Evolutionary conservation across 768 basidiomycete genomes (phyloP).

Genomic region (Gyrodon lividus): DNA sequence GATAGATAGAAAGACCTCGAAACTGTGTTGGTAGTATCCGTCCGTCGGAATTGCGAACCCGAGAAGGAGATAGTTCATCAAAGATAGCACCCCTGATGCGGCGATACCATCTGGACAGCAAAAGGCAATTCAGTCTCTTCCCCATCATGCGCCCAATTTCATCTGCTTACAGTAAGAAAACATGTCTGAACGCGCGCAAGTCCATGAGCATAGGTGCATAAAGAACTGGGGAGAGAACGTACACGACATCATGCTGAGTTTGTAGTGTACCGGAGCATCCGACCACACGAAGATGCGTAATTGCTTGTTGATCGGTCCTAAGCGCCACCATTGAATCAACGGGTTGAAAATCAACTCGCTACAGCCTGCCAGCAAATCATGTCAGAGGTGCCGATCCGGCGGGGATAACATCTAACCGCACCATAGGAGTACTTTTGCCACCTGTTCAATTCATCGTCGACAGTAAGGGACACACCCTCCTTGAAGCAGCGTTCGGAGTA

Average conservation of each 20-base stretch:
- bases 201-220: conserved; percentile 5
- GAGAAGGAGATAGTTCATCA: conserved; percentile 73
- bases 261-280: conserved; percentile 75
- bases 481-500: conserved; percentile 88
- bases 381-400: conserved; percentile 16
- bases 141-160: not conserved
- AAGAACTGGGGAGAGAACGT: conserved; percentile 20
- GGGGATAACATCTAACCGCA: conserved; percentile 40
- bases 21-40: conserved; percentile 73
- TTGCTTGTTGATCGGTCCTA: conserved; percentile 84
- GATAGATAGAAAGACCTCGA: conserved; percentile 77
- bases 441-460: conserved; percentile 89
- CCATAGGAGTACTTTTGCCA: conserved; percentile 92
- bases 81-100: conserved; percentile 55
- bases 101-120: conserved; percentile 53
- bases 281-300: conserved; percentile 80
- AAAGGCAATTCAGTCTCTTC: not conserved
- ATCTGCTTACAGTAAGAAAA: conserved; percentile 48
- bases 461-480: conserved; percentile 91
- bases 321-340: conserved; percentile 67
- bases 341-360: conserved; percentile 82
- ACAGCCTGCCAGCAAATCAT: conserved; percentile 25
- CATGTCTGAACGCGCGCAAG: conserved; percentile 35
- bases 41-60: conserved; percentile 73
- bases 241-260: conserved; percentile 61